Evolutionary conservation across 164 flowering plant genomes (phyloP), one percentile per base, ranked within the genome.

Genomic region (Berberis thunbergii): DNA sequence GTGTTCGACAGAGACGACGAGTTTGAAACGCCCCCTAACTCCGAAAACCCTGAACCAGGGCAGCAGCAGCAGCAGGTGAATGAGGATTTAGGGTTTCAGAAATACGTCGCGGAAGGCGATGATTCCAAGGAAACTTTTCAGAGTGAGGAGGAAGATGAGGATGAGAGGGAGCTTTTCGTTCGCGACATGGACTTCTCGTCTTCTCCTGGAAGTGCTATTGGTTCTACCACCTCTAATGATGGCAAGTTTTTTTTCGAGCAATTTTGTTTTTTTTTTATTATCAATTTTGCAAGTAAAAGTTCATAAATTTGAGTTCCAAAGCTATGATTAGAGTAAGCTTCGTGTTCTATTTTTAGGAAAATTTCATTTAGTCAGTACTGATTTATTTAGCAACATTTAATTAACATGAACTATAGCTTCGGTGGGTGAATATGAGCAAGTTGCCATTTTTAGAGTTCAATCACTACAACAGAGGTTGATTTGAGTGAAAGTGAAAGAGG

Each of bases 1-100:
- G 76, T 88, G 39, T 94, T 88, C 74, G 82, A 83, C 71, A 72
- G 93, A 5, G 98, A 93, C 70, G 97, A 93, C 4, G 92, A 94
- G 86, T 86, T 3, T 83, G 87, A 80, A 7, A 45, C 76, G 9
- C 63, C 70, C 26, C 72, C 74, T 38, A 45, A 41, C 61, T 13
- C 72, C 40, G 73, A 68, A 7, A 49, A 10, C 10, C 4, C 59
- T 3, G 64, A 61, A 12, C 7, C 6, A 41, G 65, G 49, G 13
- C 26, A 11, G 12, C 12, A 6, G 55, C 26, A 26, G 26, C 26
- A 26, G 26, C 26, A 26, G 38, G 26, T 41, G 1, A 69, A 69
- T 7, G 71, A 67, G 49, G 67, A 59, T 6, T 39, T 74, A 42
- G 72, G 73, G 61, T 69, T 78, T 60, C 70, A 63, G 38, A 67